These are phyloP conservation scores for Solanum hybrid DNA, from an alignment of 305 asterid species.

Conservation along the genomic window DNA sequence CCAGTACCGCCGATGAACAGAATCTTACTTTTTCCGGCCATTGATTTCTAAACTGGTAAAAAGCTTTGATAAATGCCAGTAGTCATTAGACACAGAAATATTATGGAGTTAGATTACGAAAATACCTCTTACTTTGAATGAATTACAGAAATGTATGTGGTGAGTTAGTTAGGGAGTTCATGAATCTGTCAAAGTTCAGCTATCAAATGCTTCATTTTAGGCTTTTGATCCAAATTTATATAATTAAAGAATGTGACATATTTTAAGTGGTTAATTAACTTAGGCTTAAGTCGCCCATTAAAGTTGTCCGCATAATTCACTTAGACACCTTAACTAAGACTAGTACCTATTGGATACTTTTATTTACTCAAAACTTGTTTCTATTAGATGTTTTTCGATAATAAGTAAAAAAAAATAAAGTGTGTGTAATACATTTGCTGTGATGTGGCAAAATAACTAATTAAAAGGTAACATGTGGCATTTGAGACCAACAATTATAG, in stretches of 20 bases:
- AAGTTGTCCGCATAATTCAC: too few relatives aligned
- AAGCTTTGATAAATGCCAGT: not conserved
- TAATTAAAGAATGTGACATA: not conserved
- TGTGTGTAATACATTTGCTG: too few relatives aligned
- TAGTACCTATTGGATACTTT: too few relatives aligned
- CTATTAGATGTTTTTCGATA: too few relatives aligned
- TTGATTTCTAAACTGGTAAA: not conserved
- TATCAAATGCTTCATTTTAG: not conserved
- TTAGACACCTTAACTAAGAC: too few relatives aligned
- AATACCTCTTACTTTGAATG: not conserved
- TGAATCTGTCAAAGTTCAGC: not conserved
- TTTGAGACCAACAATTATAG: too few relatives aligned
- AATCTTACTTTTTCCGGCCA: slow-evolving; percentile 36
- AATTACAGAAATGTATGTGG: not conserved
- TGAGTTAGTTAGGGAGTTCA: not conserved
- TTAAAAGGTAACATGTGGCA: too few relatives aligned
- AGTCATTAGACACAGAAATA: not conserved
- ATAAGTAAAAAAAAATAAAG: too few relatives aligned
- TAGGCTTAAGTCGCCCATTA: not conserved
- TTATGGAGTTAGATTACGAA: not conserved
- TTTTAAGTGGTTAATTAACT: not conserved
- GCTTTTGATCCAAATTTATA: not conserved
- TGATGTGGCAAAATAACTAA: too few relatives aligned
- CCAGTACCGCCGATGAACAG: slow-evolving; percentile 43
- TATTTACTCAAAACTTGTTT: too few relatives aligned